Conservation (phyloP, 2,329 filamentous ascomycete genomes). For the Thelonectria olida region DNA sequence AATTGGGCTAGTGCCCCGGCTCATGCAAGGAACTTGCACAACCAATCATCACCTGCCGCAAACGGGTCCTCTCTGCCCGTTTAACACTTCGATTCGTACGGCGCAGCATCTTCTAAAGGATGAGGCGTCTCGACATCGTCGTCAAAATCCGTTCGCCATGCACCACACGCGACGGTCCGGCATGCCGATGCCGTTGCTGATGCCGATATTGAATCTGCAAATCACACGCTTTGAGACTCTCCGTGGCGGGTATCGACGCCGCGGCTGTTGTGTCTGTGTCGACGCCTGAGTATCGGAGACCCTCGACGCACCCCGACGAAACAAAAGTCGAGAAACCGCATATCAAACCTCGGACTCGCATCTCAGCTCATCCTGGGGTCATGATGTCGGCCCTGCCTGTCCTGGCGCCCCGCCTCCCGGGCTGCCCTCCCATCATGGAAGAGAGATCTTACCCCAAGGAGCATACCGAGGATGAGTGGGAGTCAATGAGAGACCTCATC, state of each 20-base stretch:
- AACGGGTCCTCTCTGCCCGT: conserved; percentile 19
- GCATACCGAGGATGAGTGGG: conserved; percentile 48
- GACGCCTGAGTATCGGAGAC: neutral
- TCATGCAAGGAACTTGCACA: conserved; percentile 36
- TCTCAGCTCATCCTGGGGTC: conserved; percentile 1
- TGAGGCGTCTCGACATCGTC: conserved; percentile 35
- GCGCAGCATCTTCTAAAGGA: conserved; percentile 16
- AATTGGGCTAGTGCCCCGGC: conserved; percentile 28
- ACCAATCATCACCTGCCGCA: conserved; percentile 34
- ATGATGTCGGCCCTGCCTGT: conserved; percentile 43
- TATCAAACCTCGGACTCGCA: conserved; percentile 1
- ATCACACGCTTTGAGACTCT: conserved; percentile 23
- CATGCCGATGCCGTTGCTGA: conserved; percentile 34
- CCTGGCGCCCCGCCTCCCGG: conserved; percentile 46
- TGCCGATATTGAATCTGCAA: conserved; percentile 25
- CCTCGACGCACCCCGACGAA: neutral
- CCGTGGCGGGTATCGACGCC: conserved; percentile 24
- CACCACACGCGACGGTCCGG: conserved; percentile 38
- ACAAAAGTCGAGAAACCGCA: neutral
- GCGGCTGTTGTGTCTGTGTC: conserved; percentile 20
- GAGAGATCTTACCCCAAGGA: conserved; percentile 45
- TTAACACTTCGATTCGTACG: conserved; percentile 28
- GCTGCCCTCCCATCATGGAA: conserved; percentile 35
- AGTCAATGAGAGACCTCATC: conserved; percentile 44
- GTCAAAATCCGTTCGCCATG: conserved; percentile 37